Evolutionary conservation across 2,329 filamentous ascomycete genomes (phyloP).

Genomic region (Trichoderma harzianum): DNA sequence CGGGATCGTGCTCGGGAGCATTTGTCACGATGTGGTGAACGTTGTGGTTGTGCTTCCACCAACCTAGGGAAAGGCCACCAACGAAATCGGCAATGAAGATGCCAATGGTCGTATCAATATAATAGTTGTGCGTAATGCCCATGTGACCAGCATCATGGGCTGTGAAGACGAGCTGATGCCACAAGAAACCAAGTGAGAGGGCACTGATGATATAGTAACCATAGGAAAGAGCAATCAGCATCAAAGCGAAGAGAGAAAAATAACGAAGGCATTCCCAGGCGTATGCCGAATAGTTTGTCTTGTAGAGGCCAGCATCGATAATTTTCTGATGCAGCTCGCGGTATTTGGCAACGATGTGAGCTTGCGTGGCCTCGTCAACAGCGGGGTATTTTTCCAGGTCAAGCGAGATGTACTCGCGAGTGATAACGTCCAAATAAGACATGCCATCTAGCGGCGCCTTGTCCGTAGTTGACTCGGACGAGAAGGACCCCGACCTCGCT

Average conservation of each 20-base stretch:
- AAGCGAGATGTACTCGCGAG: slow-evolving; percentile 63
- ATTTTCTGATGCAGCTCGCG: slow-evolving; percentile 53
- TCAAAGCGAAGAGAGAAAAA: slow-evolving; percentile 46
- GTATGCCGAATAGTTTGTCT: slow-evolving; percentile 57
- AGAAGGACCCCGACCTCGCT: slow-evolving; percentile 49
- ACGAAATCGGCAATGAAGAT: slow-evolving; percentile 63
- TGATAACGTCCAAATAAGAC: slow-evolving; percentile 69
- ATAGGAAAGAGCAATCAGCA: slow-evolving; percentile 42
- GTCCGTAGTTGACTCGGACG: slow-evolving; percentile 56
- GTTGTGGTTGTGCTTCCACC: slow-evolving; percentile 69
- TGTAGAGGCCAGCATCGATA: slow-evolving; percentile 54
- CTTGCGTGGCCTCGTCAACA: slow-evolving; percentile 48
- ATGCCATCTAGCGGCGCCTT: slow-evolving; percentile 47
- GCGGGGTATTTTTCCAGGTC: slow-evolving; percentile 77
- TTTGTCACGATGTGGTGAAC: slow-evolving; percentile 67
- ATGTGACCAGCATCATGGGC: slow-evolving; percentile 64
- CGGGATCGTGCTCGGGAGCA: slow-evolving; percentile 57
- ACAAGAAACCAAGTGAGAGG: slow-evolving; percentile 44
- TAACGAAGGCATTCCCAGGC: slow-evolving; percentile 57
- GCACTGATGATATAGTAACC: slow-evolving; percentile 58
- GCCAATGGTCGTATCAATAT: slow-evolving; percentile 56
- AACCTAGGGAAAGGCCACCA: slow-evolving; percentile 63
- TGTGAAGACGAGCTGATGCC: slow-evolving; percentile 67
- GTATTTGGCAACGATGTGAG: slow-evolving; percentile 53
- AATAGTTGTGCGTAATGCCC: slow-evolving; percentile 59